Base-by-base conservation (phyloP, 2,329 filamentous ascomycete species). In the Monilinia laxa region DNA sequence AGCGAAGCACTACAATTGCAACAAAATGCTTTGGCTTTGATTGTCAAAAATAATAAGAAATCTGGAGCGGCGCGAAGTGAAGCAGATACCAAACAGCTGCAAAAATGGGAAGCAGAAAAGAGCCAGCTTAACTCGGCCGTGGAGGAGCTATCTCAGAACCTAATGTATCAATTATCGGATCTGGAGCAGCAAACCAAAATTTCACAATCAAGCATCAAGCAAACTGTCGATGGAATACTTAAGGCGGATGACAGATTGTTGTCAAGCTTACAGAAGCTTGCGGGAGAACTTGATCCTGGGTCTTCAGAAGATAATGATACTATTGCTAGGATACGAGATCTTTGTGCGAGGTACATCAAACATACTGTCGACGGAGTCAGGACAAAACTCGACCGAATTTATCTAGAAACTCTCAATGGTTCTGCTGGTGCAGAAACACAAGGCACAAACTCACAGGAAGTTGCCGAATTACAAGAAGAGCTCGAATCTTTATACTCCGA, bases 401-500 rank as follows among this genome's bases (percentile, higher is more conserved):
- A 85, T 67, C 76, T 87, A 1, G 81, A 86, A 59, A 76, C 80
- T 1, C 75, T 85, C 0, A 74, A 77, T 51, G 68, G 72, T 3
- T 70, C 70, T n/a, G 58, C 51, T 31, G 31, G 35, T 47, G 25
- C 49, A 20, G 67, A 65, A 40, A 42, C 47, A 40, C 64, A 68
- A 45, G 64, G 69, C 9, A 63, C 52, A n/a, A 65, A 73, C 16
- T 59, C 49, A 11, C 69, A 70, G 64, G 83, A 85, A 59, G 80
- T 83, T 12, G 78, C 77, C 18, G 80, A 82, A 4, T 75, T 90
- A 2, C 84, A 88, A 71, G 83, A 84, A 42, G 89, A 91, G 73
- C 80, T 92, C 0, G 87, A 90, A 70, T 90, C 87, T 5, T 79
- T 92, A 3, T 88, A 90, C 71, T 80, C 87, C 0, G 90, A 92